Evolutionary conservation across 345 rosid species (phyloP).

Genomic region (Turnera subulata): DNA sequence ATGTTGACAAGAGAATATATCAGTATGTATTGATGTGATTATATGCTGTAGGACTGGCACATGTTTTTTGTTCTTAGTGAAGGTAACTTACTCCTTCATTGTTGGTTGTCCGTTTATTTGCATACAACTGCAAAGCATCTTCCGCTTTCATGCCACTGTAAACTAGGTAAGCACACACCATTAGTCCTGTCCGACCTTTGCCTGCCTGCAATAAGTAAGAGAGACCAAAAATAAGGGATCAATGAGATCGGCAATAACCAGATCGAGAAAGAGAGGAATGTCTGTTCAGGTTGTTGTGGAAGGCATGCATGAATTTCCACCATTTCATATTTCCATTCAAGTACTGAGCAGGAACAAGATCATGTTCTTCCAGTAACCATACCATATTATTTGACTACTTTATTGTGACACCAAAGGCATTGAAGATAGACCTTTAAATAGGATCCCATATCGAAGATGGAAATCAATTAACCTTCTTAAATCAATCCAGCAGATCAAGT

Average conservation of each 20-base stretch:
- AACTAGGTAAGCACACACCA: slow-evolving; percentile 86
- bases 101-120: slow-evolving; percentile 83
- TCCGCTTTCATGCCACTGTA: slow-evolving; percentile 77
- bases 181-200: slow-evolving; percentile 89
- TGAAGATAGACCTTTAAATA: no score
- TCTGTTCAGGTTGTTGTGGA: neutral
- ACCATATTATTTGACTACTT: no score
- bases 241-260: neutral
- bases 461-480: no score
- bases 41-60: neutral
- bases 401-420: no score
- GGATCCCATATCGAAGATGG: no score
- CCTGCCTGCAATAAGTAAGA: slow-evolving; percentile 64
- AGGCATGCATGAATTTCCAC: neutral
- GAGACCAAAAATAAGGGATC: neutral
- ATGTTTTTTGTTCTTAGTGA: no score
- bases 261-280: neutral
- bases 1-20: no score
- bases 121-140: slow-evolving; percentile 83
- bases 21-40: no score
- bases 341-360: no score
- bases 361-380: no score
- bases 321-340: neutral
- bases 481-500: neutral
- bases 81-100: slow-evolving; percentile 72